Base-by-base conservation (phyloP, 441 rosid genomes). In the Syzygium malaccense region DNA sequence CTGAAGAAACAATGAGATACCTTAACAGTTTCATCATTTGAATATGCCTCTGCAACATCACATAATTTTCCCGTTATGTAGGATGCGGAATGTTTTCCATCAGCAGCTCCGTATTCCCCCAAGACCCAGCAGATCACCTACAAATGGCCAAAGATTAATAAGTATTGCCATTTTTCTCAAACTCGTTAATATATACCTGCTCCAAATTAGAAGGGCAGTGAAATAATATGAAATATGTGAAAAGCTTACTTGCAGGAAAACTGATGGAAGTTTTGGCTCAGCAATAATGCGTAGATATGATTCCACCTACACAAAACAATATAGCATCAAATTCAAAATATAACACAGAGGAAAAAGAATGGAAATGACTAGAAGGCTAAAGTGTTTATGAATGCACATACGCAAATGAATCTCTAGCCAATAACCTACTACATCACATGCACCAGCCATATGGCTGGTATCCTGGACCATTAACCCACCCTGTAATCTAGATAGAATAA, bases 91-190 rank as follows among this genome's bases (percentile, higher is more conserved):
- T 94, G 94, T 89, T 95, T 95, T 86, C 97, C 97, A 90, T 95
- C 99, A 86, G 97, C 97, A 68, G 97, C 96, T 90, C 99, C 99
- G 86, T 97, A 98, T 88, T 98, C 99, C 90, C 99, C 99, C 93
- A 95, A 89, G 85, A 96, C 98, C 99, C 99, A 98, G 91, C 99
- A 97, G 89, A 97, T 96, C 85, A 98, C 97, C 99, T 98, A 92
- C 30, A 90, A 91, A 83, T 91, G 90, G 78, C 88, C 91, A 84
- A 56, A 89, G 90, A 85, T 91, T 30, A 87, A 87, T 48, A 85
- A n/a, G 83, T 23, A 75, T 7, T 41, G n/a, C 83, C 49, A 75
- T 75, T 75, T 37, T 75, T 12, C 83, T 75, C 83, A 75, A 75
- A 75, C n/a, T 45, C 18, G 0, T 20, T 55, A 32, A 55, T 33